A percentile compares a stretch with the other conserved stretches of the same genome.
Evolutionary conservation across 345 rosid genomes (phyloP).

Genomic region (Ceriops tagal): DNA sequence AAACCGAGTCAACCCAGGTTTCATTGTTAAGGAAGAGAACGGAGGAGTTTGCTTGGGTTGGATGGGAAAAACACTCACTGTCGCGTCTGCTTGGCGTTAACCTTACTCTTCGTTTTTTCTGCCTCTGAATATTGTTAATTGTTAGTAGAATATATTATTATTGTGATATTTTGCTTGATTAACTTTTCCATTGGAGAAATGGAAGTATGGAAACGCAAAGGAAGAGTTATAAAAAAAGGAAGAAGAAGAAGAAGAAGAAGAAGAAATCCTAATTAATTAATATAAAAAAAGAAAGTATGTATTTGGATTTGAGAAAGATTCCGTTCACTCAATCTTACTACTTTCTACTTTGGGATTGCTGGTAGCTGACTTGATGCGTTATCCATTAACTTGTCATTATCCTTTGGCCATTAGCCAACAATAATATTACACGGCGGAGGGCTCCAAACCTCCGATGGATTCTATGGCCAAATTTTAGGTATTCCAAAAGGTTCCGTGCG

Average conservation of each 20-base stretch:
- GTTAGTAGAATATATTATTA: slow-evolving; percentile 6
- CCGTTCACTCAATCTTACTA: neutral
- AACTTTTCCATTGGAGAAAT: slow-evolving; percentile 36
- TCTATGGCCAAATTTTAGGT: no score
- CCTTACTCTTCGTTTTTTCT: slow-evolving; percentile 22
- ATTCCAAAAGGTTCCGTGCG: no score
- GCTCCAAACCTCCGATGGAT: no score
- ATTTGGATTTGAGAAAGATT: slow-evolving; percentile 38
- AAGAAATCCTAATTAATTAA: slow-evolving; percentile 3
- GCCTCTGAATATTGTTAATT: slow-evolving; percentile 33
- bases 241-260: slow-evolving; percentile 13
- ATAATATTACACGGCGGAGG: no score
- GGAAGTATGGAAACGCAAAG: slow-evolving; percentile 18
- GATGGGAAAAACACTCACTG: slow-evolving; percentile 82
- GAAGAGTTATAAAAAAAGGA: slow-evolving; percentile 9
- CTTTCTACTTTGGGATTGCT: slow-evolving; percentile 1
- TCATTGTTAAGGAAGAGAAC: slow-evolving; percentile 69
- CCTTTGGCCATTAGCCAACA: no score
- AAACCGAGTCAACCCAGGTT: slow-evolving; percentile 55
- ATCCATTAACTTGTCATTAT: neutral
- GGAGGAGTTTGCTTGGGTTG: slow-evolving; percentile 90
- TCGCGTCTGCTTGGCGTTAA: slow-evolving; percentile 97
- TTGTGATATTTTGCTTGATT: slow-evolving; percentile 12
- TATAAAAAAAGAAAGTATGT: slow-evolving; percentile 36
- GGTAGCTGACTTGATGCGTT: slow-evolving; percentile 2